Evolutionary conservation across 768 basidiomycete species (phyloP).

Genomic region (Rhodotorula kratochvilovae): DNA sequence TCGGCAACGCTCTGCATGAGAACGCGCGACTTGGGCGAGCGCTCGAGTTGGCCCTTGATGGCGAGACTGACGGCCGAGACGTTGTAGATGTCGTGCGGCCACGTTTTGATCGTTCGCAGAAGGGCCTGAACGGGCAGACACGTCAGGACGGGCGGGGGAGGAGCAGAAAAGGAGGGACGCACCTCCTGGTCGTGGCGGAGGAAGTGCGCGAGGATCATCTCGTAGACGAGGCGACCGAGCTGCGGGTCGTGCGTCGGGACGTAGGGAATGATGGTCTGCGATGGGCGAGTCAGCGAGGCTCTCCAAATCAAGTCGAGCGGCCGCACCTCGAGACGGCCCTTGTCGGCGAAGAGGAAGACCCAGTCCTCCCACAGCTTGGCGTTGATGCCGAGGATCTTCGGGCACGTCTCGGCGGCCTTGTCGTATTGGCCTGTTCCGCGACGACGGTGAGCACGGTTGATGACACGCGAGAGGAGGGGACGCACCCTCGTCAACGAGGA

Average conservation of each 20-base stretch:
- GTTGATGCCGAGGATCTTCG: constrained; percentile 78
- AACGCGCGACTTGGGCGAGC: constrained; percentile 54
- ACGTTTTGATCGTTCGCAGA: constrained; percentile 70
- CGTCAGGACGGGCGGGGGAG: not conserved
- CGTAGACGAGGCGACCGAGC: constrained; percentile 79
- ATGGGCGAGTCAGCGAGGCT: not conserved
- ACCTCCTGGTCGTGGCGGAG: constrained; percentile 71
- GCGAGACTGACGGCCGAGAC: constrained; percentile 81
- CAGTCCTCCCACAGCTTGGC: constrained; percentile 87
- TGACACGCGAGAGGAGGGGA: not conserved
- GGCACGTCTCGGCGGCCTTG: constrained; percentile 75
- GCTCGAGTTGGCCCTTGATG: constrained; percentile 72
- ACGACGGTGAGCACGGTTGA: not conserved
- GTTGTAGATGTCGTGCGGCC: constrained; percentile 90
- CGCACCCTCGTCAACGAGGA: constrained; percentile 75
- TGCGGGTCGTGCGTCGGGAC: constrained; percentile 78
- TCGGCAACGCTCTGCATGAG: constrained; percentile 95
- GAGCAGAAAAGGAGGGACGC: constrained; percentile 23
- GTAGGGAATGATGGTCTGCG: constrained; percentile 79
- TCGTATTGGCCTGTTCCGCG: constrained; percentile 56
- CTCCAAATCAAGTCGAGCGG: not conserved
- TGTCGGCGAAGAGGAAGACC: constrained; percentile 84
- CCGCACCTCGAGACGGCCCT: constrained; percentile 67
- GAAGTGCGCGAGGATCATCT: constrained; percentile 87
- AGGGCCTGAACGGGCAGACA: constrained; percentile 56